Conservation (phyloP, 2,329 filamentous ascomycete genomes). For the Talaromyces sp. region DNA sequence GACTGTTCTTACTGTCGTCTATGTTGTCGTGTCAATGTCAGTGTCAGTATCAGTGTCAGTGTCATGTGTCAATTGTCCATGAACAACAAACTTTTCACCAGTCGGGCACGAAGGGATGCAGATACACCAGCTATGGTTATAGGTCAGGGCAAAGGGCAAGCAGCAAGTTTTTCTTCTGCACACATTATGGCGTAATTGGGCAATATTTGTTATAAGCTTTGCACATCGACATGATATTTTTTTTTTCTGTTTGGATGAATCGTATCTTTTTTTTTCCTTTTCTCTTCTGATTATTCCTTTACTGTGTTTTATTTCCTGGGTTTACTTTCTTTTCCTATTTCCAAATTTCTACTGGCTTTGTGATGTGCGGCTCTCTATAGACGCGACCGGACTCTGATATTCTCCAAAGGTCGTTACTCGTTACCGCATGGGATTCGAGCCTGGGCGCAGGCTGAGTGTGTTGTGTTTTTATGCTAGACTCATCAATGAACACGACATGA, state of each 20-base stretch:
- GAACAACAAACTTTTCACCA: neutral
- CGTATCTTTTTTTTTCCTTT: neutral
- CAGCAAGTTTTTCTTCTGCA: constrained; percentile 11
- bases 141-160: neutral
- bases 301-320: neutral
- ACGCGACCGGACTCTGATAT: neutral
- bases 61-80: neutral
- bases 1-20: neutral
- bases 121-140: neutral
- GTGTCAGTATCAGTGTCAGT: too few species aligned
- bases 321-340: neutral
- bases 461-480: neutral
- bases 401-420: neutral
- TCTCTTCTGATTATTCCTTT: neutral
- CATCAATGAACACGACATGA: neutral
- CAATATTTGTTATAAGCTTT: constrained; percentile 13
- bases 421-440: neutral
- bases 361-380: neutral
- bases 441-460: too few species aligned
- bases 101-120: neutral
- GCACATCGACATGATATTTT: constrained; percentile 11
- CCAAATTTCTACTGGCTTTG: neutral
- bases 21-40: too few species aligned
- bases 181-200: constrained; percentile 21
- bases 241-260: neutral